phyloP scores from a whole-genome alignment of 768 basidiomycete species.

The Thelephora ganbajun region DNA sequence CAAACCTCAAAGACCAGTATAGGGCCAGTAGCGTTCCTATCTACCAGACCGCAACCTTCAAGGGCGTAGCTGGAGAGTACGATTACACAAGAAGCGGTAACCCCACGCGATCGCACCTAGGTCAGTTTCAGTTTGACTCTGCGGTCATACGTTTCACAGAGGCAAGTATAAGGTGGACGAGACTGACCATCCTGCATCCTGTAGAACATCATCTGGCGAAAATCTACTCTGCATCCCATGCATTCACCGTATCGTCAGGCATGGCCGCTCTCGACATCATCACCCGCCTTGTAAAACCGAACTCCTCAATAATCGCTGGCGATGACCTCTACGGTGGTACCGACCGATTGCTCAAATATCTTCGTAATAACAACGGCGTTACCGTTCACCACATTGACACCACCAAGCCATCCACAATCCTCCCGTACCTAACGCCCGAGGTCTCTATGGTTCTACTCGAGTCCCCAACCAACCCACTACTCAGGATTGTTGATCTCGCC shows the following conservation, averaged over 20 bases:
- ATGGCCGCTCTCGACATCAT: conserved; percentile 98
- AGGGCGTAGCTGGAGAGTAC: conserved; percentile 79
- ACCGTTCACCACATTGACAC: conserved; percentile 90
- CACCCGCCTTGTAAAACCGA: conserved; percentile 84
- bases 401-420: conserved; percentile 51
- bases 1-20: conserved; percentile 92
- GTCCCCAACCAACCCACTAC: conserved; percentile 91
- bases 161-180: too few relatives aligned
- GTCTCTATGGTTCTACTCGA: conserved; percentile 95
- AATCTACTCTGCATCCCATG: conserved; percentile 85
- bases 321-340: conserved; percentile 98
- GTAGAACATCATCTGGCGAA: conserved; percentile 95
- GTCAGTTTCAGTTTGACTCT: conserved; percentile 29
- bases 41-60: conserved; percentile 97
- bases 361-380: conserved; percentile 78
- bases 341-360: conserved; percentile 84
- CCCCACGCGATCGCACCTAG: conserved; percentile 89
- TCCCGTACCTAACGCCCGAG: conserved; percentile 47
- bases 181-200: background rate
- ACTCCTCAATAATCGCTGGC: conserved; percentile 90
- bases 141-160: too few relatives aligned
- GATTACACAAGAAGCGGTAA: conserved; percentile 95
- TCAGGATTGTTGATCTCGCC: conserved; percentile 88
- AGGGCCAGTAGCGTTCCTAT: conserved; percentile 92
- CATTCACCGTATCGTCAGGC: conserved; percentile 87